Evolutionary conservation across 768 basidiomycete genomes (phyloP), one percentile per base, ranked within the genome.

Genomic region (Suillus subaureus): DNA sequence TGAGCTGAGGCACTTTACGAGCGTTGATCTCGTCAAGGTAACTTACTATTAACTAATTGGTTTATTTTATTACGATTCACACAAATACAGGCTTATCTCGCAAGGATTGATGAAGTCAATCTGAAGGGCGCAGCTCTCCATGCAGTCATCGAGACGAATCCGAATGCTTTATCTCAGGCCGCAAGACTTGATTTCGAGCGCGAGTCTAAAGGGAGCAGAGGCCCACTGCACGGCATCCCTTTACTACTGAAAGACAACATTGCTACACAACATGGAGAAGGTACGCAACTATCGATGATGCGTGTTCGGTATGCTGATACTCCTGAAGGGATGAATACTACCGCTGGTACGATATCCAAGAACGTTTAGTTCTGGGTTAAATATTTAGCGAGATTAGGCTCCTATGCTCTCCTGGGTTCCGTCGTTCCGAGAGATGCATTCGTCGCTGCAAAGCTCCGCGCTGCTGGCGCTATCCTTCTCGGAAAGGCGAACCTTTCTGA

Each of bases 21-120:
- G 88, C 66, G 85, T 87, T 15, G 85, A 89, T 69, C 80, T 89
- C 7, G 84, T 90, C 57, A 88, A 87, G 79, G 88, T 86, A 47
- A 40, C 61, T 63, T 26, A 12, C 26, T 28, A 4, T 31, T 1
- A 26, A 5, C n/a, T 1, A 7, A 2, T 60, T 42, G 40, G 33
- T 37, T 6, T 11, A 54, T 54, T 60, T 31, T 39, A 21, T 37
- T 2, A 8, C 31, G 42, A 39, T 58, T 61, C 37, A 11, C 9
- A 16, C 12, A 39, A 64, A 11, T 35, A 12, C 67, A 90, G 89
- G 87, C 87, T 2, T 90, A 90, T 72, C 80, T 89, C 68, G 83
- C 85, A 11, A 82, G 88, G 1, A 88, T 89, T 37, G 85, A 88
- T 15, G 87, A 90, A 69, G 89, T 90, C 26, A 89, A 90, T 70